These are phyloP conservation scores for Panaeolus cyanescens DNA, from an alignment of 768 basidiomycete genomes.

Conservation along the genomic window DNA sequence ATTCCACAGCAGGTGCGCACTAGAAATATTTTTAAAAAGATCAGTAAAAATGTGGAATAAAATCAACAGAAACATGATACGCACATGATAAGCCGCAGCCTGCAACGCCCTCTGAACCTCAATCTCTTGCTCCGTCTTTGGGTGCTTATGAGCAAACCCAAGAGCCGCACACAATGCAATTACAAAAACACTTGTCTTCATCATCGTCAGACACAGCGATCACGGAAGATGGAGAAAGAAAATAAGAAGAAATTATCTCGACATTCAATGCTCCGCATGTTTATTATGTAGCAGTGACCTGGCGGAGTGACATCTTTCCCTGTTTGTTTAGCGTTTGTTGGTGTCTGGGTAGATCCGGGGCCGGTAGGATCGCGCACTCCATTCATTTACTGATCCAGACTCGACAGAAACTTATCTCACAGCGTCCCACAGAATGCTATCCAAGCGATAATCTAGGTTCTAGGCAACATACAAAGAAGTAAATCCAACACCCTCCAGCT, in stretches of 20 bases:
- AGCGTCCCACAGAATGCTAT: background rate
- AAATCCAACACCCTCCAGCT: background rate
- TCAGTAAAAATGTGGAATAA: background rate
- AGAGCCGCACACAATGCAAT: constrained; percentile 19
- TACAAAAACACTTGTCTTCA: background rate
- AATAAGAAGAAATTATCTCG: background rate
- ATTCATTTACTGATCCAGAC: background rate
- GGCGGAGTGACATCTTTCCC: background rate
- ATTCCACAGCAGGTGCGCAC: constrained; percentile 56
- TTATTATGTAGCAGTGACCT: background rate
- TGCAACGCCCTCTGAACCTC: constrained; percentile 51
- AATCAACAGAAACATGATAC: constrained; percentile 16
- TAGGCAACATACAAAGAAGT: background rate
- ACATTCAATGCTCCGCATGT: background rate
- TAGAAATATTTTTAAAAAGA: constrained; percentile 15
- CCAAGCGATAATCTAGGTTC: background rate
- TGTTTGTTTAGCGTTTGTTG: background rate
- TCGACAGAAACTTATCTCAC: background rate
- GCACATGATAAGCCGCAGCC: constrained; percentile 53
- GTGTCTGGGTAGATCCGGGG: constrained; percentile 1
- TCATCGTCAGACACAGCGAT: background rate
- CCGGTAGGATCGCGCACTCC: background rate
- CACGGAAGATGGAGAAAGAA: background rate
- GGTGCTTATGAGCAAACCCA: constrained; percentile 42
- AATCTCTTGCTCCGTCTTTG: constrained; percentile 45